These are phyloP conservation scores for Xylaria sp. DNA, from an alignment of 2,329 filamentous ascomycete species.

Conservation along the genomic window DNA sequence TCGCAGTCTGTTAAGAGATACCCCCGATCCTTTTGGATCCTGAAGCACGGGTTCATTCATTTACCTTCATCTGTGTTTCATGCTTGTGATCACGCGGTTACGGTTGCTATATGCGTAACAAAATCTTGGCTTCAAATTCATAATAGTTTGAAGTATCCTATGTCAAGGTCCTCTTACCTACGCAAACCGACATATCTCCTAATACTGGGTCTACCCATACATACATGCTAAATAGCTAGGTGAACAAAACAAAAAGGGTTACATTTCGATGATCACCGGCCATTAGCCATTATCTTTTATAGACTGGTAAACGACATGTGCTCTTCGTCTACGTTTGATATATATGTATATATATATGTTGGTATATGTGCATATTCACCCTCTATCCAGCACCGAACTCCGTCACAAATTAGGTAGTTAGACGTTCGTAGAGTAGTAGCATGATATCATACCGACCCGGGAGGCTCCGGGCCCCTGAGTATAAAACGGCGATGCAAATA, in stretches of 20 bases:
- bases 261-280: neutral
- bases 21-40: slow-evolving; percentile 11
- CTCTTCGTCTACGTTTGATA: neutral
- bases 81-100: neutral
- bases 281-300: neutral
- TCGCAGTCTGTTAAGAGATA: slow-evolving; percentile 26
- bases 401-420: neutral
- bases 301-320: neutral
- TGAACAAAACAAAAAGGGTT: neutral
- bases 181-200: neutral
- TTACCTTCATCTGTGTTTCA: neutral
- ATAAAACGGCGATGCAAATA: neutral
- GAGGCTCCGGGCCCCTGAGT: slow-evolving; percentile 32
- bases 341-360: slow-evolving; percentile 5
- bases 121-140: neutral
- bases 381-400: neutral
- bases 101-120: neutral
- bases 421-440: neutral
- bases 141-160: neutral
- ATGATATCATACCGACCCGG: slow-evolving; percentile 10
- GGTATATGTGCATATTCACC: slow-evolving; percentile 20
- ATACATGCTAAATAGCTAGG: neutral
- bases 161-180: neutral
- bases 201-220: neutral
- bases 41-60: slow-evolving; percentile 9